Evolutionary conservation across 164 flowering plant species (phyloP).

Genomic region (Aristolochia contorta): DNA sequence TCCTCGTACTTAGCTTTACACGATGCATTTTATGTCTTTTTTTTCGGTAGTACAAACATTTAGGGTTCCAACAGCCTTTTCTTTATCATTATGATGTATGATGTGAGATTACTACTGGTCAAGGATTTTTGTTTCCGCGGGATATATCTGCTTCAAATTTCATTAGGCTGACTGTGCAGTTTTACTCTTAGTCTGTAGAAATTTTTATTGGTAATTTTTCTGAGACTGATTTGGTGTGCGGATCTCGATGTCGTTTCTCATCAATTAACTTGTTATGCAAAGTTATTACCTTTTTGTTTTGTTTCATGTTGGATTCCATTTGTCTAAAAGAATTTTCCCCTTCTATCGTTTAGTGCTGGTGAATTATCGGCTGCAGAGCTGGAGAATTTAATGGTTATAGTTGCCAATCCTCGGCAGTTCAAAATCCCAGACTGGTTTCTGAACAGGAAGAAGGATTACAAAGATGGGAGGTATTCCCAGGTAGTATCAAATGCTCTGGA

Average conservation of each 20-base stretch:
- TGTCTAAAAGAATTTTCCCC: no score
- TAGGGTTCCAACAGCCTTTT: neutral
- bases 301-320: neutral
- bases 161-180: neutral
- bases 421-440: constrained; percentile 17
- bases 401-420: constrained; percentile 44
- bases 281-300: neutral
- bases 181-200: neutral
- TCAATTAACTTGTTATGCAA: neutral
- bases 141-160: no score
- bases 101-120: neutral
- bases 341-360: constrained; percentile 42
- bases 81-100: neutral
- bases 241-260: neutral
- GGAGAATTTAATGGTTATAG: constrained; percentile 61
- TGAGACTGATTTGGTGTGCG: neutral
- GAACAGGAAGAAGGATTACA: constrained; percentile 28
- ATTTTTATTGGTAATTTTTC: neutral
- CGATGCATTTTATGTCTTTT: neutral
- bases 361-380: constrained; percentile 58
- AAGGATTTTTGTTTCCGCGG: no score
- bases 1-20: neutral
- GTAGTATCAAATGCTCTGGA: constrained; percentile 73
- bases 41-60: neutral
- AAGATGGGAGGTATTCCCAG: constrained; percentile 69